Percentiles rank a stretch among this genome's conserved stretches.
Evolutionary conservation across 1,139 yeast genomes (phyloP).

Genomic region (Lodderomyces parapsilosis): DNA sequence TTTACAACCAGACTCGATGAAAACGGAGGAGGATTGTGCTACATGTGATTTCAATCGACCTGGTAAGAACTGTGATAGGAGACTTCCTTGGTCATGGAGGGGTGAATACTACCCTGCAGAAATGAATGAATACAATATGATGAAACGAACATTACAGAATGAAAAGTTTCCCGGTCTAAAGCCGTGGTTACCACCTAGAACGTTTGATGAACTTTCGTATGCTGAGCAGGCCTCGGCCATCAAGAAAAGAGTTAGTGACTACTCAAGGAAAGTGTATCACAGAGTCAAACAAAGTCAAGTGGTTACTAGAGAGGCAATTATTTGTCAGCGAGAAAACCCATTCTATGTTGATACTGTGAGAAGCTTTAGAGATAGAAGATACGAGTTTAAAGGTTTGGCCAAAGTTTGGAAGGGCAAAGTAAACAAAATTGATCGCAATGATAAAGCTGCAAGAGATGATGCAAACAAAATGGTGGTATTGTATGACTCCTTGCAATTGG

Average conservation of each 20-base stretch:
- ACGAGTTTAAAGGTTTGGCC: constrained; percentile 90
- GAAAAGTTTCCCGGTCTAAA: constrained; percentile 72
- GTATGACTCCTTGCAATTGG: constrained; percentile 92
- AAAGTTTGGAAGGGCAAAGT: constrained; percentile 92
- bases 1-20: constrained; percentile 97
- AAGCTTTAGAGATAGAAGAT: constrained; percentile 92
- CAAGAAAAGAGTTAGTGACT: constrained; percentile 80
- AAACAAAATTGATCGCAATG: constrained; percentile 49
- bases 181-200: constrained; percentile 54
- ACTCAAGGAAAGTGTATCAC: constrained; percentile 82
- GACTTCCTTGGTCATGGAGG: constrained; percentile 97
- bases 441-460: constrained; percentile 67
- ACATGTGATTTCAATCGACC: constrained; percentile 96
- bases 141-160: constrained; percentile 75
- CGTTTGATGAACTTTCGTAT: constrained; percentile 74
- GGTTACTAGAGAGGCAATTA: constrained; percentile 86
- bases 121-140: constrained; percentile 88
- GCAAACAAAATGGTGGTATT: constrained; percentile 92
- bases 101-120: constrained; percentile 94
- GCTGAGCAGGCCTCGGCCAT: constrained; percentile 75
- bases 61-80: constrained; percentile 88
- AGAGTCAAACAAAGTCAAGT: constrained; percentile 79
- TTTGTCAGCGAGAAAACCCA: constrained; percentile 97
- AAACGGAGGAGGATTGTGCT: constrained; percentile 93
- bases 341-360: constrained; percentile 94